Conservation (phyloP, 148 eudicot species). For the Vaccinium myrtillus region DNA sequence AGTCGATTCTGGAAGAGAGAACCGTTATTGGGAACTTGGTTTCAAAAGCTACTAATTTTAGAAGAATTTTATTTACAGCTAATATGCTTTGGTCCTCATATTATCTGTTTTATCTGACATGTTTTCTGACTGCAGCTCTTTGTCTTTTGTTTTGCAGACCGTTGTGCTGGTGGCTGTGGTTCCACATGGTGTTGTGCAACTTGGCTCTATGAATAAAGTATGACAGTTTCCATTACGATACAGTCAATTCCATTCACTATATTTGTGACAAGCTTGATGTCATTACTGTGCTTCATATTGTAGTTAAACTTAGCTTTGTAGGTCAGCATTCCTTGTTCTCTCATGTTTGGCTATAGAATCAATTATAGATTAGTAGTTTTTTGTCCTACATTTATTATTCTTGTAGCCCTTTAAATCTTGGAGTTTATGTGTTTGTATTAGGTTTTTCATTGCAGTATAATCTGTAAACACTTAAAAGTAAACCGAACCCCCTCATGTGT, state of each 20-base stretch:
- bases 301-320: neutral
- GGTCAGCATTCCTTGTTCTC: neutral
- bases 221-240: constrained; percentile 15
- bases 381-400: neutral
- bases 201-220: constrained; percentile 79
- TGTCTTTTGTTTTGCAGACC: constrained; percentile 54
- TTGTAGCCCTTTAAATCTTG: neutral
- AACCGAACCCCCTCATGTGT: neutral
- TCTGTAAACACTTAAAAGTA: neutral
- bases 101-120: neutral
- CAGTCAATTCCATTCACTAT: neutral
- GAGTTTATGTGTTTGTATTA: neutral
- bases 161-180: constrained; percentile 60
- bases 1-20: neutral
- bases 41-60: neutral
- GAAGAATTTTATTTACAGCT: neutral
- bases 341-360: neutral
- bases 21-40: neutral
- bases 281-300: neutral
- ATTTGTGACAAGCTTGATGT: neutral
- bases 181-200: constrained; percentile 75
- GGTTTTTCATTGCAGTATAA: neutral
- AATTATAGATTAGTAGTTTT: neutral
- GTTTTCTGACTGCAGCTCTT: neutral
- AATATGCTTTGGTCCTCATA: neutral